A percentile compares a stretch with the other conserved stretches of the same genome.
These are phyloP conservation scores for Clavispora phyllophila DNA, from an alignment of 805 yeast genomes.

Conservation along the genomic window DNA sequence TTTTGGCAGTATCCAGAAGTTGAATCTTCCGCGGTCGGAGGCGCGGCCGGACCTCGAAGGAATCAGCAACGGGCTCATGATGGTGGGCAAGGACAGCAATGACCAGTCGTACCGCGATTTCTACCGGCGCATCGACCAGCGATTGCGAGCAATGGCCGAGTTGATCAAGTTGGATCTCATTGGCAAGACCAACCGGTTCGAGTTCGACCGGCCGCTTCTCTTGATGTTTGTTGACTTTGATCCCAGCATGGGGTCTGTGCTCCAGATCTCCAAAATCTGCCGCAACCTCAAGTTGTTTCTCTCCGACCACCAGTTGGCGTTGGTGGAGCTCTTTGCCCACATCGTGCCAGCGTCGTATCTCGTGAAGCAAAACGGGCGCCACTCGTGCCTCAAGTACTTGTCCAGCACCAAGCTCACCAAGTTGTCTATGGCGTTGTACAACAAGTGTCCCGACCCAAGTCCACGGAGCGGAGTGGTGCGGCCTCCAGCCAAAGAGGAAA, in stretches of 20 bases:
- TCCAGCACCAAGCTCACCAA: conserved; percentile 35
- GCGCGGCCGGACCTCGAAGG: conserved; percentile 24
- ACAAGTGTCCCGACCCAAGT: conserved; percentile 46
- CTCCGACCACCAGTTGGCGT: conserved; percentile 35
- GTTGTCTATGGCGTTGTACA: conserved; percentile 53
- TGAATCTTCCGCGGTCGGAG: conserved; percentile 25
- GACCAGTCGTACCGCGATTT: conserved; percentile 20
- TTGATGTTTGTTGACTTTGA: conserved; percentile 47
- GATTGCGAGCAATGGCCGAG: conserved; percentile 30
- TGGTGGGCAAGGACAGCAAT: conserved; percentile 18
- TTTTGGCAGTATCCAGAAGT: conserved; percentile 41
- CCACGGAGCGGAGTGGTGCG: neutral
- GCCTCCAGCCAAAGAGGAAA: conserved; percentile 3
- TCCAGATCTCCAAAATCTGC: conserved; percentile 44
- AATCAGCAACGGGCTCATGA: conserved; percentile 25
- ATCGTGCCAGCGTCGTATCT: conserved; percentile 28
- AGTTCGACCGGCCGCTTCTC: conserved; percentile 44
- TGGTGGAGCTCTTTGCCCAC: conserved; percentile 35
- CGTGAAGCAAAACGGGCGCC: conserved; percentile 15
- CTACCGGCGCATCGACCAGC: conserved; percentile 27
- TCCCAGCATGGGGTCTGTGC: conserved; percentile 37
- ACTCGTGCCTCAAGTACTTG: conserved; percentile 19
- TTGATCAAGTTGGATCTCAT: conserved; percentile 35
- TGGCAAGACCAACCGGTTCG: conserved; percentile 36
- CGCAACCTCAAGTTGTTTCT: conserved; percentile 40